phyloP scores from a whole-genome alignment of 495 filamentous ascomycete species.

The Penicillium paxilli region DNA sequence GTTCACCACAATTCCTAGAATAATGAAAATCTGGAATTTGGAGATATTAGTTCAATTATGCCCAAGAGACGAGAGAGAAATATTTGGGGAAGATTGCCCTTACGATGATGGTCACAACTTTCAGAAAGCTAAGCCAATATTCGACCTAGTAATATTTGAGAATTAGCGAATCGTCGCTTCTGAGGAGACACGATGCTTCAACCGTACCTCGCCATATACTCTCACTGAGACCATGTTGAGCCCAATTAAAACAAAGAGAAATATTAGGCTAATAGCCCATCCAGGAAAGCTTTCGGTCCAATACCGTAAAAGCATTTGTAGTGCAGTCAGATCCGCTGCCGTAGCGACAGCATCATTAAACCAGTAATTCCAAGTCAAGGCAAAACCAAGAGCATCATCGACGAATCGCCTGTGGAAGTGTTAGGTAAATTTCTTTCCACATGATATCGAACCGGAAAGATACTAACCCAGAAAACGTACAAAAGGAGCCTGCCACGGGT shows the following conservation, averaged over 20 bases:
- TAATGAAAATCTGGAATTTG: too few relatives aligned
- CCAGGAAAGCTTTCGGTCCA: constrained; percentile 54
- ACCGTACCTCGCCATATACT: constrained; percentile 56
- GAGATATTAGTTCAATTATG: too few relatives aligned
- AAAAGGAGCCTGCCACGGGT: constrained; percentile 51
- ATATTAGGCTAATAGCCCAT: constrained; percentile 53
- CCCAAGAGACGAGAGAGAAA: constrained; percentile 33
- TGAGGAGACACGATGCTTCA: too few relatives aligned
- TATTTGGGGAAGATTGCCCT: constrained; percentile 11
- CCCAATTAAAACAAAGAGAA: constrained; percentile 48
- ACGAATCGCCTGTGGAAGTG: constrained; percentile 47
- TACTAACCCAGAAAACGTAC: constrained; percentile 52
- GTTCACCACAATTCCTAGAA: constrained; percentile 51
- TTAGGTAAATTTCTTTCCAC: neutral
- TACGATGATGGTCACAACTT: constrained; percentile 55
- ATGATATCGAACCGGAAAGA: neutral
- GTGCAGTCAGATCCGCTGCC: constrained; percentile 53
- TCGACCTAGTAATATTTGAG: constrained; percentile 36
- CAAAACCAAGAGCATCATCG: constrained; percentile 56
- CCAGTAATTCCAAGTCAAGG: constrained; percentile 59
- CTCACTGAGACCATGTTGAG: constrained; percentile 52
- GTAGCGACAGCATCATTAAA: constrained; percentile 59
- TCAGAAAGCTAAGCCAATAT: constrained; percentile 56
- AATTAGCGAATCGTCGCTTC: constrained; percentile 11
- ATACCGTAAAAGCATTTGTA: constrained; percentile 52